Evolutionary conservation across 2,329 filamentous ascomycete species (phyloP).

Genomic region (Xylogone sp.): DNA sequence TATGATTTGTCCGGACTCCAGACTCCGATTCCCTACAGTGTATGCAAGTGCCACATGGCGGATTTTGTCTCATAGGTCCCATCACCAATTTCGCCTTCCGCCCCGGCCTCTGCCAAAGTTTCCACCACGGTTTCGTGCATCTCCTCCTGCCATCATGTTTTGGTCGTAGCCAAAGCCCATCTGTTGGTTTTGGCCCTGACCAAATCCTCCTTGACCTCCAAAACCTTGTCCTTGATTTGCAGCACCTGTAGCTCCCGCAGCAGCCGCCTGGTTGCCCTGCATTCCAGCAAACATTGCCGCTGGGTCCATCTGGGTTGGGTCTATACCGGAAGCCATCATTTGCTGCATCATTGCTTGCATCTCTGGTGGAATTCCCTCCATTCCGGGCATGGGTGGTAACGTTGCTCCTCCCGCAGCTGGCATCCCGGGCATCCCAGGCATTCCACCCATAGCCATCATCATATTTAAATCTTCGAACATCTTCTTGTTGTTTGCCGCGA

Average conservation of each 20-base stretch:
- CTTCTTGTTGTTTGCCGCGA: slow-evolving; percentile 69
- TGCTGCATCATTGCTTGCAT: slow-evolving; percentile 69
- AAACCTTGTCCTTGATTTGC: slow-evolving; percentile 43
- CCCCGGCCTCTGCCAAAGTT: slow-evolving; percentile 28
- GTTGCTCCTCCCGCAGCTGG: slow-evolving; percentile 29
- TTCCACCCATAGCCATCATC: slow-evolving; percentile 57
- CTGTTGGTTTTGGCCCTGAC: slow-evolving; percentile 26
- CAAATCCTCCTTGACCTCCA: slow-evolving; percentile 47
- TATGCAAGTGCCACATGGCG: neutral
- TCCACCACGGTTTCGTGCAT: slow-evolving; percentile 23
- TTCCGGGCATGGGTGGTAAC: slow-evolving; percentile 45
- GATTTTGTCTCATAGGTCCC: neutral
- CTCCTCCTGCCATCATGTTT: slow-evolving; percentile 18
- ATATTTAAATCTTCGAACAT: slow-evolving; percentile 69
- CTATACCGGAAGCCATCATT: slow-evolving; percentile 64
- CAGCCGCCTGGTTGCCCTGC: slow-evolving; percentile 40
- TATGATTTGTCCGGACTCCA: slow-evolving; percentile 3
- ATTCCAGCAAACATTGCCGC: slow-evolving; percentile 57
- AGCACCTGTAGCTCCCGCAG: slow-evolving; percentile 40
- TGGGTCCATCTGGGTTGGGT: slow-evolving; percentile 64
- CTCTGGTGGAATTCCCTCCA: slow-evolving; percentile 62
- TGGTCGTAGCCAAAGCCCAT: slow-evolving; percentile 28
- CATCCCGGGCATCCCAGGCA: slow-evolving; percentile 42
- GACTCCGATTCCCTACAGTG: slow-evolving; percentile 4
- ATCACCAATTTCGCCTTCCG: slow-evolving; percentile 21